Evolutionary conservation across 2,329 filamentous ascomycete genomes (phyloP).

Genomic region (Diaporthe ilicicola): DNA sequence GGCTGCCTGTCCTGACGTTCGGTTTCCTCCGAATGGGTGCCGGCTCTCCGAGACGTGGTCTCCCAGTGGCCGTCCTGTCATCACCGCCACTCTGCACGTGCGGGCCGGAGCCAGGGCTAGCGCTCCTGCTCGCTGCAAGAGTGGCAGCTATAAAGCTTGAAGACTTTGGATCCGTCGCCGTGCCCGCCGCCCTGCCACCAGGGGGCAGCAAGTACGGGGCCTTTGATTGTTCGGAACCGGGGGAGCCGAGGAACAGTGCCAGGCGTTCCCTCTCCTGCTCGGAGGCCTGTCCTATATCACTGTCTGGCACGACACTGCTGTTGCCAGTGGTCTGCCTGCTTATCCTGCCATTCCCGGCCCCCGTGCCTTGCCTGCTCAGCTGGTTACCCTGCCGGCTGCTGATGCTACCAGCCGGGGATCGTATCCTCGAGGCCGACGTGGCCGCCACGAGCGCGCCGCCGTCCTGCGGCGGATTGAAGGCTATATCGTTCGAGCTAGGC

Average conservation of each 20-base stretch:
- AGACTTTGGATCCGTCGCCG: constrained; percentile 53
- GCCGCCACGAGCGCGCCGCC: constrained; percentile 57
- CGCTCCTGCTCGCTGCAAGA: constrained; percentile 68
- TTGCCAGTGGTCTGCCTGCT: constrained; percentile 51
- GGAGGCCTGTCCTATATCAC: constrained; percentile 35
- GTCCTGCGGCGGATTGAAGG: constrained; percentile 34
- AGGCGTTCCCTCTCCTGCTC: constrained; percentile 38
- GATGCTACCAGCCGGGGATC: constrained; percentile 34
- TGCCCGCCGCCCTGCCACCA: constrained; percentile 11
- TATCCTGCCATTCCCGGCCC: constrained; percentile 33
- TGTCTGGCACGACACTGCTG: constrained; percentile 36
- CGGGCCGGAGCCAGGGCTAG: constrained; percentile 58
- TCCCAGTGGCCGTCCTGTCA: constrained; percentile 31
- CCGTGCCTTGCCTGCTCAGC: constrained; percentile 9
- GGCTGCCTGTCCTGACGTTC: constrained; percentile 39
- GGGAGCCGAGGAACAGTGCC: constrained; percentile 37
- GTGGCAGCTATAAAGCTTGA: constrained; percentile 70
- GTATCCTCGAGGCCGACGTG: constrained; percentile 48
- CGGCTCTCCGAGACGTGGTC: constrained; percentile 37
- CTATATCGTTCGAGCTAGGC: constrained; percentile 31
- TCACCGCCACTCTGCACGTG: constrained; percentile 26
- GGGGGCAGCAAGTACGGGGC: constrained; percentile 30
- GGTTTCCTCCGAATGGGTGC: constrained; percentile 19
- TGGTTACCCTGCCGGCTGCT: constrained; percentile 6
- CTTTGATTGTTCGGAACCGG: constrained; percentile 23